Percentiles rank a stretch among this genome's conserved stretches.
These are phyloP conservation scores for Auriscalpium microsporum DNA, from an alignment of 768 basidiomycete genomes.

Conservation along the genomic window DNA sequence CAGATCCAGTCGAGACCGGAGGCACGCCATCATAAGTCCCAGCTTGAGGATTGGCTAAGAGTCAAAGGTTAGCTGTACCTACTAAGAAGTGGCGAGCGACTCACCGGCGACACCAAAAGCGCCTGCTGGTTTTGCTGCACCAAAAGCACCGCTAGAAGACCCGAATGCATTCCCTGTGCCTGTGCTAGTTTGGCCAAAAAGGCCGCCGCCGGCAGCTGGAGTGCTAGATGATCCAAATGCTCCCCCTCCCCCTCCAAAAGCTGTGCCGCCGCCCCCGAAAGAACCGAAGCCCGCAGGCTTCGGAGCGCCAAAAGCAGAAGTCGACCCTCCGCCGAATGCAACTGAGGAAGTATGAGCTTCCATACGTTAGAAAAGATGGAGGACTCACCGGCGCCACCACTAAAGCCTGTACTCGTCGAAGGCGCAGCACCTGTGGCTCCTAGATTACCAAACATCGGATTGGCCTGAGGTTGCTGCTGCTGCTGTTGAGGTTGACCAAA, in stretches of 20 bases:
- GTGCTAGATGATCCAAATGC: slow-evolving; percentile 33
- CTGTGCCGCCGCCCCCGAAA: slow-evolving; percentile 51
- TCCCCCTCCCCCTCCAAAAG: slow-evolving; percentile 40
- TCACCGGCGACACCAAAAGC: slow-evolving; percentile 35
- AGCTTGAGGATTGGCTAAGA: slow-evolving; percentile 22
- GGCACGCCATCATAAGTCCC: slow-evolving; percentile 32
- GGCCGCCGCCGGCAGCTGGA: slow-evolving; percentile 36
- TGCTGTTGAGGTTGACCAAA: slow-evolving; percentile 38
- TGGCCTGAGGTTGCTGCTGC: slow-evolving; percentile 51
- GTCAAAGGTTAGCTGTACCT: not conserved
- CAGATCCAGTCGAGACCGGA: slow-evolving; percentile 60
- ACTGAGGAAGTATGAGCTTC: slow-evolving; percentile 2
- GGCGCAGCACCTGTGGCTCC: slow-evolving; percentile 17
- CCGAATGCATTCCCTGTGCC: slow-evolving; percentile 27
- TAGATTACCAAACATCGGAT: slow-evolving; percentile 75
- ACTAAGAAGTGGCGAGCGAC: slow-evolving; percentile 5
- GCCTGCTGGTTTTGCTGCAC: slow-evolving; percentile 30
- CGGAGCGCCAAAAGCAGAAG: slow-evolving; percentile 50
- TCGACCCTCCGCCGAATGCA: slow-evolving; percentile 28
- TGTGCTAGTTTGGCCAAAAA: slow-evolving; percentile 53
- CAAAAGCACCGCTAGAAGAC: slow-evolving; percentile 27
- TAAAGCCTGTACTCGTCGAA: slow-evolving; percentile 25
- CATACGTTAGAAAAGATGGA: slow-evolving; percentile 7
- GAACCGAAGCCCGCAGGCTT: slow-evolving; percentile 77
- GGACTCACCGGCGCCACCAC: slow-evolving; percentile 25